Conservation (phyloP, 495 filamentous ascomycete species). For the Tuber calosporum region DNA sequence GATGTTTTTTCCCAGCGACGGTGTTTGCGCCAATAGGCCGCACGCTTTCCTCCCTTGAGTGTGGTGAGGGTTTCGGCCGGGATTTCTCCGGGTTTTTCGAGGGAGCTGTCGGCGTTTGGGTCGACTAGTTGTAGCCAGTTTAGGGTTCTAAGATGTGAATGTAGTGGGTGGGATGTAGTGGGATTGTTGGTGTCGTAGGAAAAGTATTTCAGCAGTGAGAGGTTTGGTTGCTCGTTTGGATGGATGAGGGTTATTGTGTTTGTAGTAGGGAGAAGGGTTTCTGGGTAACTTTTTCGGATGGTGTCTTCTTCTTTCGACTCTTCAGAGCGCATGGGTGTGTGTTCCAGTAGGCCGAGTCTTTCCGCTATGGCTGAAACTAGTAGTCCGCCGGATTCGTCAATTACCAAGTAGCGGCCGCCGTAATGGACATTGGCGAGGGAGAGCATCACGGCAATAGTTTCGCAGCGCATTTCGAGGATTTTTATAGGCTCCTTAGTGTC, state of each 20-base stretch:
- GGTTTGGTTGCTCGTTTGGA: conserved; percentile 79
- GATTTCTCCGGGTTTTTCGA: conserved; percentile 54
- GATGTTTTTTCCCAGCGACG: conserved; percentile 65
- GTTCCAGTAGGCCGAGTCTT: conserved; percentile 74
- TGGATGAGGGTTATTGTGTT: conserved; percentile 89
- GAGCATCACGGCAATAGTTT: conserved; percentile 66
- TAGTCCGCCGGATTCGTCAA: conserved; percentile 85
- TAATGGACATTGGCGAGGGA: conserved; percentile 61
- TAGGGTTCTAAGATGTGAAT: conserved; percentile 69
- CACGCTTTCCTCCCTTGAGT: conserved; percentile 69
- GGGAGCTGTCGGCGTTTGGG: conserved; percentile 63
- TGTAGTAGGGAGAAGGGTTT: conserved; percentile 45
- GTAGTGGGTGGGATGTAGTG: conserved; percentile 60
- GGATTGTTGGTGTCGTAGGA: conserved; percentile 65
- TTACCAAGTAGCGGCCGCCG: conserved; percentile 72
- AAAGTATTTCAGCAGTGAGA: conserved; percentile 80
- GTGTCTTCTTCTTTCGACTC: conserved; percentile 18
- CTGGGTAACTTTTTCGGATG: conserved; percentile 13
- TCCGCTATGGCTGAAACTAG: conserved; percentile 84
- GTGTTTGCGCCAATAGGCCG: conserved; percentile 76
- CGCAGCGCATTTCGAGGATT: conserved; percentile 83
- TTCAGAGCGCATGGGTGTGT: conserved; percentile 13
- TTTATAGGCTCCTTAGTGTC: conserved; percentile 67
- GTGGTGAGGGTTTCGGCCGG: conserved; percentile 52
- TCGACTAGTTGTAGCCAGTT: conserved; percentile 85